Conservation (phyloP, 2,329 filamentous ascomycete genomes). For the Colletotrichum sp. region DNA sequence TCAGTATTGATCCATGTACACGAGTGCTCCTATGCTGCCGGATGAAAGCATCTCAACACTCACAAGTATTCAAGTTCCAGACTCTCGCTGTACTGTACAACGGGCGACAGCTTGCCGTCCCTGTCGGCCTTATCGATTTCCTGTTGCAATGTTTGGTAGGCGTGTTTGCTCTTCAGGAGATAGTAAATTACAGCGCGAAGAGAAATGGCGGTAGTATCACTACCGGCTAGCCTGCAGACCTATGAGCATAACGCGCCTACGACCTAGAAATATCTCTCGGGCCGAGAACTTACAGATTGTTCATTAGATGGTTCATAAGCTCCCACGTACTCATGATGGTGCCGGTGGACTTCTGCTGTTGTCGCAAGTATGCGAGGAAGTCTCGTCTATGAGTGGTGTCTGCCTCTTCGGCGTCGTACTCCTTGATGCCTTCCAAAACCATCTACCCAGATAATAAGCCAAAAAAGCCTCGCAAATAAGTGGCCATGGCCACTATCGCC, state of each 20-base stretch:
- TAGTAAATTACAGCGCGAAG: not conserved
- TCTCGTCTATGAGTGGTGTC: not conserved
- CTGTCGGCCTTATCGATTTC: not conserved
- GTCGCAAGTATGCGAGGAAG: not conserved
- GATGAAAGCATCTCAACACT: not conserved
- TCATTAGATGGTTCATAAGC: not conserved
- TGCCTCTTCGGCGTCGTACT: not conserved
- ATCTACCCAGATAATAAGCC: accelerated
- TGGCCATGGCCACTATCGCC: not conserved
- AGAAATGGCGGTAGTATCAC: not conserved
- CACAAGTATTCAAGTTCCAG: not conserved
- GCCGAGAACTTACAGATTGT: not conserved
- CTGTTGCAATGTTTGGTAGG: not conserved
- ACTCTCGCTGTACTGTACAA: not conserved
- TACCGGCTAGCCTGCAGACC: not conserved
- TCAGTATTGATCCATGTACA: not conserved
- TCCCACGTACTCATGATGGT: not conserved
- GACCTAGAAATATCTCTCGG: accelerated
- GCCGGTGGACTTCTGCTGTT: not conserved
- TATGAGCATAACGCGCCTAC: not conserved
- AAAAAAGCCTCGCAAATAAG: accelerated
- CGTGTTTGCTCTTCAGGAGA: not conserved
- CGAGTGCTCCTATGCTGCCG: no score
- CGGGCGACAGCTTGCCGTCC: not conserved
- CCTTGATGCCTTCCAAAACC: not conserved